Evolutionary conservation across 768 basidiomycete species (phyloP), one percentile per base, ranked within the genome.

Genomic region (Rhizopogon rudus): DNA sequence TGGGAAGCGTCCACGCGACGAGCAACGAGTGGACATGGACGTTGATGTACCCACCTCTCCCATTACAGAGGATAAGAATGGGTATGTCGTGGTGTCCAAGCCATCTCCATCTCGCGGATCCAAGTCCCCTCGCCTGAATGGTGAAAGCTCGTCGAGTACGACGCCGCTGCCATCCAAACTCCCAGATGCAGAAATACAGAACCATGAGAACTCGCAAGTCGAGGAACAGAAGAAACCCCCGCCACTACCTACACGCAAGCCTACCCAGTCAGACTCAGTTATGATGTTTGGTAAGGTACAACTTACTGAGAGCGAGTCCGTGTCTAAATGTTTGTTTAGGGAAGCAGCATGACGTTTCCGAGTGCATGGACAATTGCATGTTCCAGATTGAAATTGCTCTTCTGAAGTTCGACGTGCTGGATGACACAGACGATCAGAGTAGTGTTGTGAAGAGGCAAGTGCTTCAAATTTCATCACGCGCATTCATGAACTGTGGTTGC

Each of bases 311-410:
- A 50, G 7, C 25, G 39, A 48, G n/a, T 17, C 6, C 33, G 17
- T 20, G 13, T 41, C 48, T 40, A 22, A n/a, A 65, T 41, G 29
- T 45, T 57, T 55, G 7, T 37, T 40, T 55, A 93, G 94, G 96
- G 5, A 88, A 89, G 63, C 97, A 99, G 64, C 96, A 99, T 65
- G 97, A 99, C 67, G 95, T 98, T 12, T 88, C 96, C 0, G 97
- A 99, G 71, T 98, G 96, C 72, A 93, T 98, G 88, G 96, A 98
- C 71, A 98, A 98, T 64, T 95, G 95, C 75, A 89, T 99, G 79
- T 97, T 97, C 73, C 97, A 98, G 71, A 93, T 98, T 50, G 97
- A 99, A 71, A 88, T 92, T 4, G 94, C 93, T 1, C 68, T 93
- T 45, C 76, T 93, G 40, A 89, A 89, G 63, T 88, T 93, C 57